A percentile compares a stretch with the other conserved stretches of the same genome.
Evolutionary conservation across 495 filamentous ascomycete genomes (phyloP).

Genomic region (Penicillium parvum): DNA sequence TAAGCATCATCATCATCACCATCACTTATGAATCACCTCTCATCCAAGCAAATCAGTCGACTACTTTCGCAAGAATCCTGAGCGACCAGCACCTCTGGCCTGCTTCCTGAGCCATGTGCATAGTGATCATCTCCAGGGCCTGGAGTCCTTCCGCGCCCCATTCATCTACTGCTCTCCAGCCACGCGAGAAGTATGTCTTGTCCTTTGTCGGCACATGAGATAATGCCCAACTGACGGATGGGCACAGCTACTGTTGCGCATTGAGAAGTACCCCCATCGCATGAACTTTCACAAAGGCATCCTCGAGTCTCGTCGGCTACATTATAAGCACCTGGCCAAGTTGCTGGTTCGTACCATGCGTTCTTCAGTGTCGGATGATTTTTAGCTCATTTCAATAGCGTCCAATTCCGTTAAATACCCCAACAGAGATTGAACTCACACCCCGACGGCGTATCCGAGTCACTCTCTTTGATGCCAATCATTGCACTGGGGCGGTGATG

Average conservation of each 20-base stretch:
- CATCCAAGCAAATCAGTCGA: constrained; percentile 54
- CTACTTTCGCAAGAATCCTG: constrained; percentile 65
- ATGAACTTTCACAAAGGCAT: constrained; percentile 78
- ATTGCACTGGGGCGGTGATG: constrained; percentile 90
- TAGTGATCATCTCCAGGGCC: constrained; percentile 81
- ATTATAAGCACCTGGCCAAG: constrained; percentile 70
- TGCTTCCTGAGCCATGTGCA: constrained; percentile 94
- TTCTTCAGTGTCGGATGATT: neutral
- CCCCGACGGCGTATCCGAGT: constrained; percentile 65
- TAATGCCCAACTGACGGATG: constrained; percentile 1
- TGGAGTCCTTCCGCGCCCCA: constrained; percentile 69
- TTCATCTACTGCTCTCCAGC: constrained; percentile 89
- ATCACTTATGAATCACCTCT: neutral
- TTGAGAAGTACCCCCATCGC: constrained; percentile 73
- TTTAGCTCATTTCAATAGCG: constrained; percentile 42
- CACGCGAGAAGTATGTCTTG: constrained; percentile 61
- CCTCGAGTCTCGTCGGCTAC: constrained; percentile 61
- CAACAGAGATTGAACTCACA: constrained; percentile 69
- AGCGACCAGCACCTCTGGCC: constrained; percentile 60
- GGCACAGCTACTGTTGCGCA: constrained; percentile 55
- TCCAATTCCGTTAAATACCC: constrained; percentile 79
- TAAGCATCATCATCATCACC: constrained; percentile 20
- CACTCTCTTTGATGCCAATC: constrained; percentile 87
- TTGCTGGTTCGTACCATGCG: constrained; percentile 46
- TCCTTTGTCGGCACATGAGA: neutral